phyloP scores from a whole-genome alignment of 1,284 basidiomycete genomes.

The Trichosporon sp. region DNA sequence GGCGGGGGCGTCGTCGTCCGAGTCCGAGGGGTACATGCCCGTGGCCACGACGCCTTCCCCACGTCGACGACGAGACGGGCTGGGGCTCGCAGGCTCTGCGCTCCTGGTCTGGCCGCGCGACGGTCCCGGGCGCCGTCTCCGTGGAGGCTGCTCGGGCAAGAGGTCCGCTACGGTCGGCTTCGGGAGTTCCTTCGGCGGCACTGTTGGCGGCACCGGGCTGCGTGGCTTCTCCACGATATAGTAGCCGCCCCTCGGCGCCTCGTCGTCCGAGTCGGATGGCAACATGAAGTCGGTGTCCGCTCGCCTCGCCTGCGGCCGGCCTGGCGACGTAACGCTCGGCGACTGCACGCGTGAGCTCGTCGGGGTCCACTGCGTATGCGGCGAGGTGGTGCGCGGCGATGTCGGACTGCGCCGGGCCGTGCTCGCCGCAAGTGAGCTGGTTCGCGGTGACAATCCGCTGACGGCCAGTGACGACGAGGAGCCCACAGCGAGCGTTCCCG shows the following conservation, averaged over 20 bases:
- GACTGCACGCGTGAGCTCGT: neutral
- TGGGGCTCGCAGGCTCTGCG: neutral
- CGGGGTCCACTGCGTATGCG: neutral
- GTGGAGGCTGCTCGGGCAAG: constrained; percentile 1
- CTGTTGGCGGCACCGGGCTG: neutral
- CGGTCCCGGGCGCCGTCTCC: neutral
- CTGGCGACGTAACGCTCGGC: neutral
- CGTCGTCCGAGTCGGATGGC: constrained; percentile 48
- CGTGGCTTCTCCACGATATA: constrained; percentile 33
- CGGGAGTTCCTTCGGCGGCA: constrained; percentile 3
- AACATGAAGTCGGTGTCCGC: constrained; percentile 44
- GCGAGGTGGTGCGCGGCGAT: neutral
- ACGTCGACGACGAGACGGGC: constrained; percentile 1
- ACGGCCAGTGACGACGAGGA: neutral
- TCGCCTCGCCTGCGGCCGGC: constrained; percentile 19
- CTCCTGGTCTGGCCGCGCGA: neutral
- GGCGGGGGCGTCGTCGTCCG: constrained; percentile 46
- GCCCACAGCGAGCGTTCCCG: neutral
- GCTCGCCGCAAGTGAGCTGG: neutral
- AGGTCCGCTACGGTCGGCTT: neutral
- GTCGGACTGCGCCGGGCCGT: neutral
- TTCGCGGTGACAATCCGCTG: neutral
- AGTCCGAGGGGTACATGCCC: constrained; percentile 40
- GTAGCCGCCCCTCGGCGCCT: constrained; percentile 43
- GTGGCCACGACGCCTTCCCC: constrained; percentile 8